Evolutionary conservation across 768 basidiomycete species (phyloP).

Genomic region (Heimioporus sp.): DNA sequence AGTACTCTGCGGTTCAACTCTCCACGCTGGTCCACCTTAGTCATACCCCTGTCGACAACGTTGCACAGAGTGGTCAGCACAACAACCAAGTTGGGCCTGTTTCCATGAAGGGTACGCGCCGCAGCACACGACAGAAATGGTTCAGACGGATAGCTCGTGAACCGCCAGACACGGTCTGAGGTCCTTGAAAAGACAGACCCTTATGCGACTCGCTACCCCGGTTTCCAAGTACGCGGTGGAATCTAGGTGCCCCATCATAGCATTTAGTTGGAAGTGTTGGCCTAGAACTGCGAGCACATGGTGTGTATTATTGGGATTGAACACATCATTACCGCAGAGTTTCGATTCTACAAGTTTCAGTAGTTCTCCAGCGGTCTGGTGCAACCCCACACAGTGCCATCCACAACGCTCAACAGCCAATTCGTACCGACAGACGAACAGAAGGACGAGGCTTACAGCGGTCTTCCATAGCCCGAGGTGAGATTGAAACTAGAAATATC

Average conservation of each 20-base stretch:
- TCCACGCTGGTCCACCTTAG: background rate
- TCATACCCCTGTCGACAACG: slow-evolving; percentile 1
- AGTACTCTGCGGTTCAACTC: background rate
- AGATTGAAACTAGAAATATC: background rate
- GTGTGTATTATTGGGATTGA: background rate
- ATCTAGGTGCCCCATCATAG: background rate
- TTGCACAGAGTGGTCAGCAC: background rate
- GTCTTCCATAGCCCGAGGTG: background rate
- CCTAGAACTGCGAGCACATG: background rate
- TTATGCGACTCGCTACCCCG: slow-evolving; percentile 3
- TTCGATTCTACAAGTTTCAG: no score
- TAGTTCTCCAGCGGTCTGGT: no score
- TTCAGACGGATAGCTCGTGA: slow-evolving; percentile 12
- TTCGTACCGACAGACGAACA: no score
- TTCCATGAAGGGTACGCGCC: background rate
- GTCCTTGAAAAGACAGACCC: background rate
- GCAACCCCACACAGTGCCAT: no score
- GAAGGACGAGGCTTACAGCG: background rate
- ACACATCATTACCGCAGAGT: background rate
- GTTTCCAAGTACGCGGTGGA: background rate
- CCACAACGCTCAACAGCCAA: no score
- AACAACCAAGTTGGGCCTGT: no score
- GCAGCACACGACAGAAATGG: slow-evolving; percentile 9
- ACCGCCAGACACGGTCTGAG: background rate
- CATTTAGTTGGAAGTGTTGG: background rate